Evolutionary conservation across 2,329 filamentous ascomycete genomes (phyloP).

Genomic region (Claviceps sorghi): DNA sequence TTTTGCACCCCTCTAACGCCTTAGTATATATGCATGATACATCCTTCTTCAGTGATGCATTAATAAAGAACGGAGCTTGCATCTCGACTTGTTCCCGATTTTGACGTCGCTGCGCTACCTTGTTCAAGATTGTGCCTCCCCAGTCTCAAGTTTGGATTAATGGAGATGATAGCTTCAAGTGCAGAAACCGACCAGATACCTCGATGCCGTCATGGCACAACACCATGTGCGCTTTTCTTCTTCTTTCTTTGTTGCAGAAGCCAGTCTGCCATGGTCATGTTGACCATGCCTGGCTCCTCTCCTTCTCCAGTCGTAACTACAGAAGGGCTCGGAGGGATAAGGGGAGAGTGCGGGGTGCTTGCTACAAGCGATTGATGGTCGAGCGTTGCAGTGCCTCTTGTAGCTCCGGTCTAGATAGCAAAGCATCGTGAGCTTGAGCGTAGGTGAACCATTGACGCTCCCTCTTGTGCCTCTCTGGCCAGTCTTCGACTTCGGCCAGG

Average conservation of each 20-base stretch:
- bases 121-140: not conserved
- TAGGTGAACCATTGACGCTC: slow-evolving; percentile 84
- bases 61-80: not conserved
- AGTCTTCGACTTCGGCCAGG: slow-evolving; percentile 66
- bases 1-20: slow-evolving; percentile 6
- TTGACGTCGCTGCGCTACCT: not conserved
- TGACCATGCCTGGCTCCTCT: not conserved
- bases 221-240: not conserved
- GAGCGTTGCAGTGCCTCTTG: slow-evolving; percentile 75
- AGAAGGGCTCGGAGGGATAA: not conserved
- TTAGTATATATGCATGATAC: slow-evolving; percentile 5
- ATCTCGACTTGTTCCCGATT: not conserved
- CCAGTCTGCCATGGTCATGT: not conserved
- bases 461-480: slow-evolving; percentile 90
- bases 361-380: slow-evolving; percentile 40
- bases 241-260: not conserved
- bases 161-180: not conserved
- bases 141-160: not conserved
- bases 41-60: slow-evolving; percentile 2
- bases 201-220: not conserved
- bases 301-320: not conserved
- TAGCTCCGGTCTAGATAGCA: slow-evolving; percentile 71
- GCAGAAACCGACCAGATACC: not conserved
- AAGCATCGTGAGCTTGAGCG: slow-evolving; percentile 59
- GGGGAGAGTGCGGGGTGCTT: not conserved